These are phyloP conservation scores for Salix brachista DNA, from an alignment of 345 rosid genomes.

Conservation along the genomic window DNA sequence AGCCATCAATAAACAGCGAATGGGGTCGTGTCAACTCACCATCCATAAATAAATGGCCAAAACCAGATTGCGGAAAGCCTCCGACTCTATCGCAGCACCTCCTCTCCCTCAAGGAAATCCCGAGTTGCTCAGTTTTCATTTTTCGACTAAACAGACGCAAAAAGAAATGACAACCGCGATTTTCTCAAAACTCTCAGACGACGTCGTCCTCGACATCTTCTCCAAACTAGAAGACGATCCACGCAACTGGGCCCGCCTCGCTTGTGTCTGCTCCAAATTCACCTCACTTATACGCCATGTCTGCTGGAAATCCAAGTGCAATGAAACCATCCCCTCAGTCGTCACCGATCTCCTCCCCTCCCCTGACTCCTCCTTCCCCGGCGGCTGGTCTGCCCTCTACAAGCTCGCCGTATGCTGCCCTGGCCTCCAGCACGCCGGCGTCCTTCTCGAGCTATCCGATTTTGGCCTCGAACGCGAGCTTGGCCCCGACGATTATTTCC, in stretches of 20 bases:
- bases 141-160: not conserved
- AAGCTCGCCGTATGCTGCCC: conserved; percentile 91
- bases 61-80: no score
- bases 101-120: no score
- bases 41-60: no score
- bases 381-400: conserved; percentile 74
- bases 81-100: no score
- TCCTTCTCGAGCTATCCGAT: conserved; percentile 86
- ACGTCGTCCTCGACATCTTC: conserved; percentile 72
- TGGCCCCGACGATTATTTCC: conserved; percentile 59
- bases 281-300: conserved; percentile 58
- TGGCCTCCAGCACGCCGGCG: conserved; percentile 79
- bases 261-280: conserved; percentile 87
- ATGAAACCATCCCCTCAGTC: conserved; percentile 51
- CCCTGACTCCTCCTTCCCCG: conserved; percentile 31
- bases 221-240: conserved; percentile 88
- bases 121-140: not conserved
- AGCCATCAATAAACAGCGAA: no score
- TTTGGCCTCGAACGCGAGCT: conserved; percentile 91
- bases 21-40: no score
- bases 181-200: conserved; percentile 68
- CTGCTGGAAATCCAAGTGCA: conserved; percentile 69
- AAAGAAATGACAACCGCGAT: conserved; percentile 35
- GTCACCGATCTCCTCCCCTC: conserved; percentile 56
- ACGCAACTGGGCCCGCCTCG: conserved; percentile 70